Conservation (phyloP, 768 basidiomycete species). For the Russula brevipes region DNA sequence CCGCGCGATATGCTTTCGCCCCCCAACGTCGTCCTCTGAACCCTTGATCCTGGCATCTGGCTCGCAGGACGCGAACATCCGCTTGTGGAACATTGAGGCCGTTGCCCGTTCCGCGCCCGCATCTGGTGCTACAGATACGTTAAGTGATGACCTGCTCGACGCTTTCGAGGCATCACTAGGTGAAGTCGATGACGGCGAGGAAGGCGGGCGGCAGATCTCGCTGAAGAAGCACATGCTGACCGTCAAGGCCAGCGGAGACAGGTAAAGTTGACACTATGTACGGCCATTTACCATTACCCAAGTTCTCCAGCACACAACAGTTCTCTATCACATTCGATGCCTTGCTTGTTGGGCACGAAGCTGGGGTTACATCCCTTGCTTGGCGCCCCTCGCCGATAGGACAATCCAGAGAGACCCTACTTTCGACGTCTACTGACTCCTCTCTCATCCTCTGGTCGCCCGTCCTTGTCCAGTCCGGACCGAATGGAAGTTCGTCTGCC, state of each 20-base stretch:
- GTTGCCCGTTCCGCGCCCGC: constrained; percentile 32
- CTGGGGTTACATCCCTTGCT: constrained; percentile 79
- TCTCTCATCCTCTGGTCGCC: constrained; percentile 95
- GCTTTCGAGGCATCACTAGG: constrained; percentile 80
- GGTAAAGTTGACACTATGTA: constrained; percentile 18
- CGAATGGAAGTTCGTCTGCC: constrained; percentile 42
- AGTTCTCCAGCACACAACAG: constrained; percentile 37
- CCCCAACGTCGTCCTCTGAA: constrained; percentile 33
- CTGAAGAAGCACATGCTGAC: constrained; percentile 79
- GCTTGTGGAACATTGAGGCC: constrained; percentile 81
- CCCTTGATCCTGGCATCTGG: constrained; percentile 81
- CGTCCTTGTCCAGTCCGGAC: constrained; percentile 42
- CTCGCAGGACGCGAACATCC: constrained; percentile 90
- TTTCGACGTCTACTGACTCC: constrained; percentile 95
- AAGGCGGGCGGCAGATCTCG: constrained; percentile 81
- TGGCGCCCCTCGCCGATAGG: constrained; percentile 56
- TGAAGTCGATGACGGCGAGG: constrained; percentile 64
- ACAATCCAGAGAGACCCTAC: constrained; percentile 44
- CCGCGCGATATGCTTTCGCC: constrained; percentile 65
- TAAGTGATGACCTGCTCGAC: constrained; percentile 76
- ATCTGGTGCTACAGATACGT: constrained; percentile 24
- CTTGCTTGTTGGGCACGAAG: constrained; percentile 93
- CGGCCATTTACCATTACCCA: constrained; percentile 5
- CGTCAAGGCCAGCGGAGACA: constrained; percentile 48
- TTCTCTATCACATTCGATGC: constrained; percentile 90